Evolutionary conservation across 2,329 filamentous ascomycete species (phyloP), one percentile per base, ranked within the genome.

Genomic region (Rutstroemia sp.): DNA sequence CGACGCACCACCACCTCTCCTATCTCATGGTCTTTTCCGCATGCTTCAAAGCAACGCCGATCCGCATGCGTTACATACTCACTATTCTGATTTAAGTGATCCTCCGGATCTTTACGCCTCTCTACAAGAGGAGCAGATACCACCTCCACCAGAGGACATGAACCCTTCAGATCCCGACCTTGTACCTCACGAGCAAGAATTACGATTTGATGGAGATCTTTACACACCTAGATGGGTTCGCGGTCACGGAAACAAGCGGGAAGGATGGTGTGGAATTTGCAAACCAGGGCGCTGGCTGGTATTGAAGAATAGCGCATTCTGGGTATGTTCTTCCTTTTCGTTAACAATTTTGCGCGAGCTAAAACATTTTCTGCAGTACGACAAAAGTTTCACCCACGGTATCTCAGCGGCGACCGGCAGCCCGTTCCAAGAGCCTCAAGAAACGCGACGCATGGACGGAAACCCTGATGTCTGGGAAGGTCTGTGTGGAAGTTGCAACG

Each of bases 201-300:
- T 91, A 58, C 81, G 90, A 49, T 95, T 91, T 65, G 84, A 85
- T 52, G 88, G 87, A 49, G 90, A 95, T 66, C 72, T 94, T 56
- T 94, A 94, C 73, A 92, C 89, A 1, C 89, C 90, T 1, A 80
- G 78, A 63, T 95, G 88, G 88, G 87, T 94, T 19, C 85, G 90
- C 38, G 90, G 90, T 21, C 87, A 92, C 61, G 89, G 90, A 25
- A 91, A 91, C 73, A 91, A 92, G 75, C 85, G 90, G 44, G 89
- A 92, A 71, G 90, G 90, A 3, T 95, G 90, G 89, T 95, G 90
- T 66, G 88, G 89, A 21, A 88, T 92, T 64, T 95, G 90, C 76
- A 92, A 91, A 70, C 87, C 88, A 2, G 88, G 88, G 2, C 79
- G 88, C 50, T 95, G 90, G 90, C 80, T 92, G 54, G 88, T 92